These are phyloP conservation scores for Pseudogymnoascus sp. DNA, from an alignment of 2,329 filamentous ascomycete genomes.

Conservation along the genomic window DNA sequence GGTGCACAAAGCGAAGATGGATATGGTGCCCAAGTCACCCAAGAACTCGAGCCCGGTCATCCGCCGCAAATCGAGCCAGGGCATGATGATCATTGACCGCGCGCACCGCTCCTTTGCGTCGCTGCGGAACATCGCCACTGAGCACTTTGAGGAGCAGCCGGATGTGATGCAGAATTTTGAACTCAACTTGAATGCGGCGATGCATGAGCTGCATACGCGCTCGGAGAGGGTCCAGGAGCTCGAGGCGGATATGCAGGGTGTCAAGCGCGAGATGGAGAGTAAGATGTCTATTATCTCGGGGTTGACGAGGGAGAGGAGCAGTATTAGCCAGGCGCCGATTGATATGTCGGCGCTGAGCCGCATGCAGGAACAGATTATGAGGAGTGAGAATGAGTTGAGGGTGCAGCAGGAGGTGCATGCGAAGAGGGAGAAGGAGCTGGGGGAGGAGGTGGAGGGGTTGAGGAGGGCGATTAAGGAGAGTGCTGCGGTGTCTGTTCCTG, in stretches of 20 bases:
- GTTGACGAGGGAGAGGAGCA: constrained; percentile 84
- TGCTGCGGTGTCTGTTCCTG: constrained; percentile 20
- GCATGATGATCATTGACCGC: constrained; percentile 77
- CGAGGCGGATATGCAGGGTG: constrained; percentile 72
- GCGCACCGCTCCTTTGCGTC: constrained; percentile 87
- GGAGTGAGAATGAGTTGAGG: constrained; percentile 74
- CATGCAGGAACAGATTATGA: constrained; percentile 79
- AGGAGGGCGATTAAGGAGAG: constrained; percentile 32
- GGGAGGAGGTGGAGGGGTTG: constrained; percentile 62
- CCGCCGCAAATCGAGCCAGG: constrained; percentile 88
- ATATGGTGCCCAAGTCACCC: constrained; percentile 42
- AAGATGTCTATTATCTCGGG: constrained; percentile 96
- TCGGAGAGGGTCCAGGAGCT: constrained; percentile 87
- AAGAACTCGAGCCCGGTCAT: constrained; percentile 61
- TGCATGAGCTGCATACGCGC: constrained; percentile 81
- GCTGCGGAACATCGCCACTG: constrained; percentile 77
- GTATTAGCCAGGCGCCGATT: constrained; percentile 71
- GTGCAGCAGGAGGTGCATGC: constrained; percentile 66
- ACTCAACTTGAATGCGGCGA: constrained; percentile 79
- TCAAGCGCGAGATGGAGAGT: constrained; percentile 92
- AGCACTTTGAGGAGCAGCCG: constrained; percentile 75
- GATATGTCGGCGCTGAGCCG: constrained; percentile 87
- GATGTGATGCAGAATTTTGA: constrained; percentile 91
- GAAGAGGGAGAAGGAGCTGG: constrained; percentile 68
- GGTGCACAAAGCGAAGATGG: constrained; percentile 66